Evolutionary conservation across 1,284 basidiomycete genomes (phyloP), one percentile per base, ranked within the genome.

Genomic region (Austroboletus niveus): DNA sequence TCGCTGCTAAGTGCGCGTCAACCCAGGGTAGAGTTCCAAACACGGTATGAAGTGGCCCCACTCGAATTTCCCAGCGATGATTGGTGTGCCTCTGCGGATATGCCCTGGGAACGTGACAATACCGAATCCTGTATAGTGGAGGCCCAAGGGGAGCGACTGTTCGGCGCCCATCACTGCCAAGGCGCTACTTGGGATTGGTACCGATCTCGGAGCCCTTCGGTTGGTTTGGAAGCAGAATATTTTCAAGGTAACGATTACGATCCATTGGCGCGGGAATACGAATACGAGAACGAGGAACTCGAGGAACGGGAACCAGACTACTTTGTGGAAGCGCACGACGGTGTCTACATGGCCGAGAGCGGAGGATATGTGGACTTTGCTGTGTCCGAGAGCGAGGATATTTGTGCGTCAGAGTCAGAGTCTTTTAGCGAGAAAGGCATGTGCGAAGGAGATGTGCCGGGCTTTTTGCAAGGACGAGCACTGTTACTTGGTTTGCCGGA

Each of bases 381-480:
- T 27, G 27, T 7, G 29, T 45, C 36, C 47, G 52, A 57, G 7
- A 41, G 42, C 4, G 29, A 29, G 29, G 45, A 17, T 8, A 3
- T 45, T 4, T 46, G 38, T 0, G 45, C 22, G 22, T 24, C 22
- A 24, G 22, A 15, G n/a, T 51, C 51, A 30, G 44, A 43, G 7
- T 52, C 30, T 20, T 29, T 20, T 22, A 34, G 34, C 22, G 57
- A 45, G 15, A 42, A 47, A 14, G 27, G 29, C 31, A 15, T 30
- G 22, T 8, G 22, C 20, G 53, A 40, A 15, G 46, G 20, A 14
- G 56, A 57, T 1, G 36, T 36, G 39, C 30, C 46, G 7, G 53
- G 44, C 58, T 76, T 78, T 63, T 56, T 67, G 30, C 74, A 81
- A 61, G 81, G 81, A 22, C 74, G 77, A 1, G 69, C 72, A 4